Evolutionary conservation across 345 rosid species (phyloP).

Genomic region (Geranium brycei): DNA sequence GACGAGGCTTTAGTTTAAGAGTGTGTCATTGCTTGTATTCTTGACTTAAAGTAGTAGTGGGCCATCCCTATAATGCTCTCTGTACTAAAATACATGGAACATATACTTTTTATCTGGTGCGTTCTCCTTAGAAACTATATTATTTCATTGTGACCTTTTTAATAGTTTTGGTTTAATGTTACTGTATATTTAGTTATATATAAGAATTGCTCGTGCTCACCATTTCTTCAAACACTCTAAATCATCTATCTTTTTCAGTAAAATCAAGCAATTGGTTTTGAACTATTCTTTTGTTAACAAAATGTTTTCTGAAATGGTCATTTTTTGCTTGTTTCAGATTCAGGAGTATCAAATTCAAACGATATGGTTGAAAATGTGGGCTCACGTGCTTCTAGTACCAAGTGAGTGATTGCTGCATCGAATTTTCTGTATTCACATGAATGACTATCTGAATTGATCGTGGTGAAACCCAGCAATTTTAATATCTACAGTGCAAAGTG

Average conservation of each 20-base stretch:
- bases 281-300: too few species aligned
- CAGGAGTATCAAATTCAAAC: background rate
- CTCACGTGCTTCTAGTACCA: background rate
- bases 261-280: background rate
- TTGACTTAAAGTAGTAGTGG: background rate
- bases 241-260: background rate
- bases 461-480: background rate
- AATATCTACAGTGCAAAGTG: background rate
- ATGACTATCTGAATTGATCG: background rate
- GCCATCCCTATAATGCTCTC: background rate
- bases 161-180: background rate
- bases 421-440: background rate
- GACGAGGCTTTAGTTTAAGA: background rate
- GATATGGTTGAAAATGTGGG: background rate
- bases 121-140: background rate
- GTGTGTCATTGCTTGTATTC: background rate
- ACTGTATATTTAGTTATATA: background rate
- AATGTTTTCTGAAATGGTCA: too few species aligned
- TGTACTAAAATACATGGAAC: background rate
- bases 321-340: background rate
- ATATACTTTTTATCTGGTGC: background rate
- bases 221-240: background rate
- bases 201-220: background rate
- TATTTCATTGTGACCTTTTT: background rate
- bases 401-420: background rate